Conservation (phyloP, 2,329 filamentous ascomycete species). For the Fusarium setosum region DNA sequence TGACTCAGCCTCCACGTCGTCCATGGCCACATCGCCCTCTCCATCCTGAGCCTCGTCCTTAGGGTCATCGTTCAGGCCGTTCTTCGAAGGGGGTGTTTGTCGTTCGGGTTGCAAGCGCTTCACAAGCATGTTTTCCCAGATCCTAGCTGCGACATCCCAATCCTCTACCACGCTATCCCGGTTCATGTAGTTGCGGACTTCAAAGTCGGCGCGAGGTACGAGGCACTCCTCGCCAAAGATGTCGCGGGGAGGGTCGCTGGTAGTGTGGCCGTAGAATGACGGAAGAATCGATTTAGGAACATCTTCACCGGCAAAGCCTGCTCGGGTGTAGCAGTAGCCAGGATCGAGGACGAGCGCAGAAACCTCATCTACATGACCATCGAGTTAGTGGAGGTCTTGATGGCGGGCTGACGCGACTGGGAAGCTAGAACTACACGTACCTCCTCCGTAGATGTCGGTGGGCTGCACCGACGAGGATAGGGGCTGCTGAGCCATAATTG, state of each 20-base stretch:
- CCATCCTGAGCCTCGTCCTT: slow-evolving; percentile 70
- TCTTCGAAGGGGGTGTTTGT: slow-evolving; percentile 76
- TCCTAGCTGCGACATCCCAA: slow-evolving; percentile 89
- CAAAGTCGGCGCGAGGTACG: slow-evolving; percentile 78
- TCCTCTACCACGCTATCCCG: slow-evolving; percentile 92
- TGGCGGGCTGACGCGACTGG: slow-evolving; percentile 27
- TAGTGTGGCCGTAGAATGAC: slow-evolving; percentile 82
- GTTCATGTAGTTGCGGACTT: slow-evolving; percentile 93
- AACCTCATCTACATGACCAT: slow-evolving; percentile 80
- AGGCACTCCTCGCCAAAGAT: slow-evolving; percentile 94
- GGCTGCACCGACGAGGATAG: slow-evolving; percentile 67
- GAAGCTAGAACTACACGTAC: slow-evolving; percentile 50
- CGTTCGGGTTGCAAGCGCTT: slow-evolving; percentile 85
- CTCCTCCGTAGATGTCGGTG: slow-evolving; percentile 73
- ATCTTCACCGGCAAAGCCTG: slow-evolving; percentile 97
- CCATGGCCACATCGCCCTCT: slow-evolving; percentile 71
- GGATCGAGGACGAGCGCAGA: slow-evolving; percentile 96
- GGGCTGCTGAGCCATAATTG: slow-evolving; percentile 66
- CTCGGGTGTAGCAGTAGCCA: slow-evolving; percentile 90
- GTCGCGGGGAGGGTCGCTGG: slow-evolving; percentile 59
- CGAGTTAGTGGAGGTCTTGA: slow-evolving; percentile 32
- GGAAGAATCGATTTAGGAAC: slow-evolving; percentile 93
- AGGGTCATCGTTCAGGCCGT: slow-evolving; percentile 79
- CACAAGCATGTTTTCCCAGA: slow-evolving; percentile 95
- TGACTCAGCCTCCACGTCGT: slow-evolving; percentile 53